Evolutionary conservation across 148 eudicot genomes (phyloP).

Genomic region (Fagopyrum homotropicum): DNA sequence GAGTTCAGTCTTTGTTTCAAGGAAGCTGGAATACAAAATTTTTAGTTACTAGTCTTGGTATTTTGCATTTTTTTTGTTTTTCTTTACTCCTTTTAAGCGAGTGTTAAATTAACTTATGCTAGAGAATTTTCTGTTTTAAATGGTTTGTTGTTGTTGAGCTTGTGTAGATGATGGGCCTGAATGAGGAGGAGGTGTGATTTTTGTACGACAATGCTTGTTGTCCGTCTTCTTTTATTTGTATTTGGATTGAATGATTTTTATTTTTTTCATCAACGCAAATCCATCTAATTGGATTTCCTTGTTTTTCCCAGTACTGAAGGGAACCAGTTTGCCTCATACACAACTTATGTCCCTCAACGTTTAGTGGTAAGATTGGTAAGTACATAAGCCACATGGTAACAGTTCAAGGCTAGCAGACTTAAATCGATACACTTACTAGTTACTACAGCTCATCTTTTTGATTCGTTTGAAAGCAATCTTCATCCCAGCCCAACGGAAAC

Average conservation of each 20-base stretch:
- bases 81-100: background rate
- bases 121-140: background rate
- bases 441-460: constrained; percentile 66
- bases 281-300: background rate
- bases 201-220: background rate
- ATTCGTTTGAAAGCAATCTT: constrained; percentile 42
- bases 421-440: constrained; percentile 10
- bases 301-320: background rate
- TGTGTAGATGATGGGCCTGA: constrained; percentile 5
- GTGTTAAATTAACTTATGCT: background rate
- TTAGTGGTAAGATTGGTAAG: background rate
- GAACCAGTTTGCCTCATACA: background rate
- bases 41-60: background rate
- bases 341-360: background rate
- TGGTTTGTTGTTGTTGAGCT: background rate
- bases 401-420: background rate
- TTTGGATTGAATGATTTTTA: background rate
- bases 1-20: constrained; percentile 4
- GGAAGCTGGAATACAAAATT: background rate
- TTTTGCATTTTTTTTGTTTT: background rate
- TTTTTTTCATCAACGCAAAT: background rate
- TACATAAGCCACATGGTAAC: background rate
- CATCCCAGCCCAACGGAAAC: constrained; percentile 87
- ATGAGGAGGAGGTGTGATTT: background rate
- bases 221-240: background rate